phyloP scores from a whole-genome alignment of 495 filamentous ascomycete species.

The Penicillium riverlandense region DNA sequence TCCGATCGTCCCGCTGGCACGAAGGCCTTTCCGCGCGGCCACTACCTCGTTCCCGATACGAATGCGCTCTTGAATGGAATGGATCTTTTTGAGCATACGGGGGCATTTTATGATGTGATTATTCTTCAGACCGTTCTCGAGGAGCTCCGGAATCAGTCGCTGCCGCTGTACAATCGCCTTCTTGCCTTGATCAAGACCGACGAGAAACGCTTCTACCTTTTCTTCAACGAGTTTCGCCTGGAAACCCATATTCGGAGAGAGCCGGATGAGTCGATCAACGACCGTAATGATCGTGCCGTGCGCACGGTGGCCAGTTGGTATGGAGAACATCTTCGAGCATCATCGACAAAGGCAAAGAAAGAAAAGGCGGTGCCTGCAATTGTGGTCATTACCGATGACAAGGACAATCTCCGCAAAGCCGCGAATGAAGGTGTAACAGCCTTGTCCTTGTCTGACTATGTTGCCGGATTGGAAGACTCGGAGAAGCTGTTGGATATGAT shows the following conservation, averaged over 20 bases:
- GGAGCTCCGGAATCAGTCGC: slow-evolving; percentile 85
- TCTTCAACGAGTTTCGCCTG: slow-evolving; percentile 95
- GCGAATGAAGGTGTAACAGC: slow-evolving; percentile 64
- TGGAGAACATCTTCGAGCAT: slow-evolving; percentile 62
- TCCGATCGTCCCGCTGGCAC: slow-evolving; percentile 82
- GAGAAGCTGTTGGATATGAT: slow-evolving; percentile 93
- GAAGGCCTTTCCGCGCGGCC: slow-evolving; percentile 71
- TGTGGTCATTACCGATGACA: slow-evolving; percentile 91
- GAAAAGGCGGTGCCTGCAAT: slow-evolving; percentile 62
- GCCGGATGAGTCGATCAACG: slow-evolving; percentile 83
- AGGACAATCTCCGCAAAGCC: slow-evolving; percentile 76
- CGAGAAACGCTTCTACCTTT: slow-evolving; percentile 95
- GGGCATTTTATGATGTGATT: slow-evolving; percentile 90
- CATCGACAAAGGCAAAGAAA: slow-evolving; percentile 46
- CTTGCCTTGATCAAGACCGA: slow-evolving; percentile 85
- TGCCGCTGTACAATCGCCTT: slow-evolving; percentile 91
- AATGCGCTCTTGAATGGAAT: slow-evolving; percentile 94
- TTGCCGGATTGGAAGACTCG: slow-evolving; percentile 73
- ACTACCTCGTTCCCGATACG: slow-evolving; percentile 93
- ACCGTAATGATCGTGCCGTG: slow-evolving; percentile 90
- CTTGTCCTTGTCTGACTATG: slow-evolving; percentile 67
- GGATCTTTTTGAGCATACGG: slow-evolving; percentile 89
- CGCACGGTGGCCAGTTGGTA: slow-evolving; percentile 87
- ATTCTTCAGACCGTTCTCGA: slow-evolving; percentile 93
- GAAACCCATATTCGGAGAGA: slow-evolving; percentile 80